Evolutionary conservation across 257 asterid genomes (phyloP), one percentile per base, ranked within the genome.

Genomic region (Knoxia roxburghii): DNA sequence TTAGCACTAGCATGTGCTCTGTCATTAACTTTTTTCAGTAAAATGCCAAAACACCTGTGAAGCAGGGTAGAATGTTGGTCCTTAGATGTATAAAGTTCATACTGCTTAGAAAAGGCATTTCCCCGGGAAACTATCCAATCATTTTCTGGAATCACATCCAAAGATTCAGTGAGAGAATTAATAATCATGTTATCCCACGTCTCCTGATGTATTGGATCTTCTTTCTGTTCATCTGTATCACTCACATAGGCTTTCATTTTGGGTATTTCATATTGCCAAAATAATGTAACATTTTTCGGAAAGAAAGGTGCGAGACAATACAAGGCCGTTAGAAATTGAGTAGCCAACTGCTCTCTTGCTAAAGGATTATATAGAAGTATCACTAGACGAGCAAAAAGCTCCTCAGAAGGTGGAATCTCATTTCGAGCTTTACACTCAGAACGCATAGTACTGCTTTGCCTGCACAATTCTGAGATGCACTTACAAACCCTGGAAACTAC

Each of bases 251-350:
- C 97, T 84, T 93, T 93, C 99, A 93, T 85, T 87, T 93, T 93
- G 39, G 99, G 99, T 86, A 93, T 90, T 96, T 94, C 99, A 53
- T 94, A 97, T 79, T 90, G 97, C 99, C 96, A 94, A 86, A 88
- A 90, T 71, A 89, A 73, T 83, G 79, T 83, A 59, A 94, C 82
- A 68, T 94, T 90, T 87, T 78, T 90, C 54, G 96, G 99, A 82
- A 88, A 89, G 57, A 94, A 86, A 48, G 95, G 88, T 69, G 97
- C 95, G 63, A 94, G 83, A 74, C 79, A 83, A 80, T 76, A 79
- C 62, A 94, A 75, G 75, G 90, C 99, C 6, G 82, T 79, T 70
- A 94, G 79, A 75, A 90, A 86, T 62, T 94, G 99, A 81, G 96
- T 82, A 63, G 92, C 95, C 78, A 90, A 71, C 76, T 88, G 97